Evolutionary conservation across 768 basidiomycete genomes (phyloP), one percentile per base, ranked within the genome.

Genomic region (Sarcodon sp.): DNA sequence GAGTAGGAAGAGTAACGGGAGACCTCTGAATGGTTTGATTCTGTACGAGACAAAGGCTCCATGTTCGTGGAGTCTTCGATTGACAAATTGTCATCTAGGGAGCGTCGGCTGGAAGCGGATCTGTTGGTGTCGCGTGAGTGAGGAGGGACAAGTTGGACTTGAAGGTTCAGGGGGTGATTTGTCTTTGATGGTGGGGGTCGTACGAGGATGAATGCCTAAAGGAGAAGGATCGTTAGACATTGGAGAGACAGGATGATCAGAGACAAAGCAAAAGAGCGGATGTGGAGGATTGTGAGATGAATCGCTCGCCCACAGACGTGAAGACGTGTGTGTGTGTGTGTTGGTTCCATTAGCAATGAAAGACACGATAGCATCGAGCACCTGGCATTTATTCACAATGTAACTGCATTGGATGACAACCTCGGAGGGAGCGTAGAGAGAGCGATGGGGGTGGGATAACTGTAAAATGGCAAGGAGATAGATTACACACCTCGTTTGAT

Each of bases 81-180:
- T 55, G 57, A 49, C 44, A 53, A 56, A 46, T 54, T 50, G 35
- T 60, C 53, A 50, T 79, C 76, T 43, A 71, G 57, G 21, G 76
- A 72, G 48, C 72, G 69, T 15, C 71, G 63, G 41, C 60, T 66
- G 8, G 63, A 61, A 4, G 63, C 57, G 21, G 61, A 60, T 7
- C 57, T 50, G 37, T 55, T 47, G 13, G 63, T 65, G 13, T 68
- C 66, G 52, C 67, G 77, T 47, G 66, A 66, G 53, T 66, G 72
- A 37, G 80, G 83, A 5, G 87, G 87, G 1, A 94, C 83, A 37
- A 96, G 80, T 62, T 96, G 92, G 9, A 96, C 81, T 57, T 96
- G 92, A 0, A 94, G 71, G 60, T 93, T 92, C 39, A 93, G 70
- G 0, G 90, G 85, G 54, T 93, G 88, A 52, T 85, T 86, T n/a